Percentiles rank a stretch among this genome's conserved stretches.
These are phyloP conservation scores for Amauroascus verrucosus DNA, from an alignment of 2,329 filamentous ascomycete species.

Conservation along the genomic window DNA sequence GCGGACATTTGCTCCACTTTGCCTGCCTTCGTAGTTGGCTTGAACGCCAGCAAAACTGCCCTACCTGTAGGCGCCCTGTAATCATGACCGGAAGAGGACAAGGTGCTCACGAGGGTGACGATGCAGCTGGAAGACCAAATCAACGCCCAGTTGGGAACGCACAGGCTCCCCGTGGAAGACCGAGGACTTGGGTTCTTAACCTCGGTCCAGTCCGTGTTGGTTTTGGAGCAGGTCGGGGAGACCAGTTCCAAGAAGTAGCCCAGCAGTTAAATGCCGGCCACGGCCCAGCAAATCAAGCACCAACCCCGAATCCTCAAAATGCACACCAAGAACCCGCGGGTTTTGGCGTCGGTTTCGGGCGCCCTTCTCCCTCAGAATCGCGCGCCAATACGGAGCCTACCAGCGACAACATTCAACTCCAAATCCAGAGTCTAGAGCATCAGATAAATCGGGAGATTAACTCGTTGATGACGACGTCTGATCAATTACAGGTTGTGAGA, in stretches of 20 bases:
- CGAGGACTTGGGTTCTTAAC: slow-evolving; percentile 54
- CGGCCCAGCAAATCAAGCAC: slow-evolving; percentile 29
- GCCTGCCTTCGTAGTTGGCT: slow-evolving; percentile 94
- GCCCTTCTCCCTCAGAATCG: slow-evolving; percentile 11
- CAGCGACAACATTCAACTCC: slow-evolving; percentile 40
- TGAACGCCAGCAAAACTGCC: slow-evolving; percentile 92
- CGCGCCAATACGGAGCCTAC: slow-evolving; percentile 14
- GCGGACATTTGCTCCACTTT: slow-evolving; percentile 89
- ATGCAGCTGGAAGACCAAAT: slow-evolving; percentile 16
- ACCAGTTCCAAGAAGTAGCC: slow-evolving; percentile 55
- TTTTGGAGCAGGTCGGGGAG: slow-evolving; percentile 52
- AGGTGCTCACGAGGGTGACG: slow-evolving; percentile 1
- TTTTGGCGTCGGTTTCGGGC: slow-evolving; percentile 35
- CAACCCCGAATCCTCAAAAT: slow-evolving; percentile 20
- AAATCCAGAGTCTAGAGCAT: slow-evolving; percentile 57
- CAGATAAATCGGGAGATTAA: slow-evolving; percentile 59
- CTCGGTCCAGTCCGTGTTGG: slow-evolving; percentile 65
- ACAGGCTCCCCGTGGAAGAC: slow-evolving; percentile 29
- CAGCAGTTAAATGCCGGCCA: slow-evolving; percentile 49
- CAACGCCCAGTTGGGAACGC: slow-evolving; percentile 27
- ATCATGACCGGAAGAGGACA: slow-evolving; percentile 29
- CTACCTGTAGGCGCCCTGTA: slow-evolving; percentile 81
- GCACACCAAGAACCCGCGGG: slow-evolving; percentile 26
- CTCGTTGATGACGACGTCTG: slow-evolving; percentile 51
- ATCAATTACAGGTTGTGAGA: slow-evolving; percentile 59